Evolutionary conservation across 164 flowering plant genomes (phyloP).

Genomic region (Magnolia sinica): DNA sequence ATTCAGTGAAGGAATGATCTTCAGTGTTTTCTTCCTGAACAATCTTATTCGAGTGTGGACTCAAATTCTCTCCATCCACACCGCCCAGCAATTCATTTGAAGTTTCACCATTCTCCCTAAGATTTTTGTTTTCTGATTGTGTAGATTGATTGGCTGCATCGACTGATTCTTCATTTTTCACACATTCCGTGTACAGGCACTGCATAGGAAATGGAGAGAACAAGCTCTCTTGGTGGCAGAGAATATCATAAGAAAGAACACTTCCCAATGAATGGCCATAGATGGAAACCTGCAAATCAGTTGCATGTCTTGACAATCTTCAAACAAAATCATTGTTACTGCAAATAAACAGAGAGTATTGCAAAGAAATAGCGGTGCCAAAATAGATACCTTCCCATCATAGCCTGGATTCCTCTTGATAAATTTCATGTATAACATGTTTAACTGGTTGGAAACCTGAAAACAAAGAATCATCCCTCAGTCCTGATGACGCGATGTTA

Average conservation of each 20-base stretch:
- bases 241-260: slow-evolving; percentile 95
- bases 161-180: slow-evolving; percentile 22
- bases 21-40: slow-evolving; percentile 19
- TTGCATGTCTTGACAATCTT: not conserved
- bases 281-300: slow-evolving; percentile 65
- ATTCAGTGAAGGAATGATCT: slow-evolving; percentile 19
- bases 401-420: slow-evolving; percentile 94
- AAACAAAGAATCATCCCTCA: slow-evolving; percentile 1
- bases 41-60: slow-evolving; percentile 11
- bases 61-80: slow-evolving; percentile 18
- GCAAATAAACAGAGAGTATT: not conserved
- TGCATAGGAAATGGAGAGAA: slow-evolving; percentile 83
- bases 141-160: slow-evolving; percentile 23
- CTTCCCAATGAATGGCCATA: slow-evolving; percentile 99
- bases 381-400: slow-evolving; percentile 82
- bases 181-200: slow-evolving; percentile 43
- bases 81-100: slow-evolving; percentile 12
- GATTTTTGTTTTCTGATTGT: slow-evolving; percentile 19
- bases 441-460: slow-evolving; percentile 93
- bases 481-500: not conserved
- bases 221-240: slow-evolving; percentile 86
- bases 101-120: slow-evolving; percentile 14
- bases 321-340: not conserved
- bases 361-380: not conserved
- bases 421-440: slow-evolving; percentile 75